phyloP scores from a whole-genome alignment of 768 basidiomycete genomes.

The Exidia glandulosa region DNA sequence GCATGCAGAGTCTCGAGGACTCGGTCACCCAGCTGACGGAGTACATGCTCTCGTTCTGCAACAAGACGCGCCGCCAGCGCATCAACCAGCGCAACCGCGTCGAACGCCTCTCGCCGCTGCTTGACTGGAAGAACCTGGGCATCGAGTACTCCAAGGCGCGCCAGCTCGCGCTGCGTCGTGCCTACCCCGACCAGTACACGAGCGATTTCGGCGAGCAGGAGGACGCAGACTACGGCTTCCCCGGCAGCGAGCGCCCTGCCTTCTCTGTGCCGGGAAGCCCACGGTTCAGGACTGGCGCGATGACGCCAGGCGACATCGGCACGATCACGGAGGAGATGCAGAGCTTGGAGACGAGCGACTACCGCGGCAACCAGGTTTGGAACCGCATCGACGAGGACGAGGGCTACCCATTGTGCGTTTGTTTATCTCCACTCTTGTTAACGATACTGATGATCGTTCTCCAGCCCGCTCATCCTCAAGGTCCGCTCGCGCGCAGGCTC shows the following conservation, averaged over 20 bases:
- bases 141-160: constrained; percentile 95
- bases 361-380: constrained; percentile 53
- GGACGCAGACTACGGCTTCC: constrained; percentile 41
- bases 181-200: constrained; percentile 90
- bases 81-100: constrained; percentile 99
- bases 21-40: constrained; percentile 76
- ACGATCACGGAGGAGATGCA: constrained; percentile 95
- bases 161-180: constrained; percentile 81
- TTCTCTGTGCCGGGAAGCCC: constrained; percentile 84
- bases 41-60: constrained; percentile 62
- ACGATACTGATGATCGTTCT: constrained; percentile 6
- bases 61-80: constrained; percentile 85
- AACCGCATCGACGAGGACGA: constrained; percentile 79
- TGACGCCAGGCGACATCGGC: constrained; percentile 89
- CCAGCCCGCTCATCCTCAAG: constrained; percentile 81
- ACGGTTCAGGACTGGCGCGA: constrained; percentile 62
- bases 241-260: constrained; percentile 55
- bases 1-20: constrained; percentile 82
- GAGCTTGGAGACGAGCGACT: constrained; percentile 74
- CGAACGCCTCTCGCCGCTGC: constrained; percentile 80
- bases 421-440: constrained; percentile 6
- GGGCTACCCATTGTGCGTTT: constrained; percentile 72
- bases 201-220: constrained; percentile 41
- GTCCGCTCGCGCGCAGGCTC: constrained; percentile 75
- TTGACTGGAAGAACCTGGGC: constrained; percentile 98